Base-by-base conservation (phyloP, 2,329 filamentous ascomycete species). In the Colletotrichum orbiculare region DNA sequence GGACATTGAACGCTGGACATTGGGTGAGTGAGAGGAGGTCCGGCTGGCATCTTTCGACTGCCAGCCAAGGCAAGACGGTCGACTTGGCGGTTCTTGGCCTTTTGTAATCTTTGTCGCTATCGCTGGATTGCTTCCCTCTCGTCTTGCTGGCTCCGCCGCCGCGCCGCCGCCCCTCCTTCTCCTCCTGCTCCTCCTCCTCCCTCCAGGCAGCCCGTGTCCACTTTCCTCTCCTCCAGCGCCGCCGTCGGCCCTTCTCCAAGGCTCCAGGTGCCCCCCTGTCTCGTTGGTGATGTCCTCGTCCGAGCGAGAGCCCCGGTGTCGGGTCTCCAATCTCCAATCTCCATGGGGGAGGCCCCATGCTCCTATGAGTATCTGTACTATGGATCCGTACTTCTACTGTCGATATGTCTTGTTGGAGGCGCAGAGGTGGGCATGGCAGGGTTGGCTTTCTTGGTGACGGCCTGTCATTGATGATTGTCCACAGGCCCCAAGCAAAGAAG, bases 61-160 rank as follows among this genome's bases (percentile, higher is more conserved):
- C 35, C 41, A 53, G 58, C 62, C 62, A 65, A 65, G 62, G 46
- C 25, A 48, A 42, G 42, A 33, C 46, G 52, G 47, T 35, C 58
- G 43, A 64, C 58, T 65, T 62, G 58, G 58, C 62, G 59, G 7
- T 46, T 42, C 52, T 58, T 65, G 62, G 62, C 46, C 62, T 41
- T 10, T 39, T 57, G 25, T 25, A 25, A 25, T 25, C 25, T 25
- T 25, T 1, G 25, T 25, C 25, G 25, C 25, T 25, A 25, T 25
- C 25, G 25, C 25, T 25, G 25, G 25, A 34, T 33, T 39, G 15
- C n/a, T 56, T 13, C 11, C 25, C 54, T 47, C 42, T 43, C 42
- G 13, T 7, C 42, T 8, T n/a, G 42, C 15, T 43, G 42, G 42
- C 13, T 43, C 42, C 42, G 42, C 42, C 15, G 42, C 12, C 42